These are phyloP conservation scores for Powellomyces hirtus DNA, from an alignment of 192 early-diverging fungal species.

Conservation along the genomic window DNA sequence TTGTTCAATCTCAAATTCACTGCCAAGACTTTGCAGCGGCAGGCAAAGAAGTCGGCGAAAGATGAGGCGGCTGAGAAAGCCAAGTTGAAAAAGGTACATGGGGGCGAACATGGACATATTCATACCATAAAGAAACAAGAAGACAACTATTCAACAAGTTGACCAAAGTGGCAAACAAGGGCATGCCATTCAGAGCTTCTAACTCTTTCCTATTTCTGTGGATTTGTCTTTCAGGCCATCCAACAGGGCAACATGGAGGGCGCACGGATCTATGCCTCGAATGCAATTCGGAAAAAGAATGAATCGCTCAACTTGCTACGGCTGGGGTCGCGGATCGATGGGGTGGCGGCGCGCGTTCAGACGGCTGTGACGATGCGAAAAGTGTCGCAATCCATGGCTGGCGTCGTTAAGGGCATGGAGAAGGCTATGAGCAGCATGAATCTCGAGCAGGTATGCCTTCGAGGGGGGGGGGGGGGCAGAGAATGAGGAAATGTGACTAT, in stretches of 20 bases:
- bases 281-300: slow-evolving; percentile 97
- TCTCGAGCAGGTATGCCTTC: slow-evolving; percentile 74
- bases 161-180: too few relatives aligned
- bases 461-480: too few relatives aligned
- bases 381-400: slow-evolving; percentile 80
- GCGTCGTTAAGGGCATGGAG: slow-evolving; percentile 91
- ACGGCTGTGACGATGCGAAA: slow-evolving; percentile 92
- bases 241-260: slow-evolving; percentile 90
- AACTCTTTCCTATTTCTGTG: too few relatives aligned
- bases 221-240: slow-evolving; percentile 67
- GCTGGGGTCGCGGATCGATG: slow-evolving; percentile 89
- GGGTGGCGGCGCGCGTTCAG: slow-evolving; percentile 84
- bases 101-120: background rate
- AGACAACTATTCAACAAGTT: too few relatives aligned
- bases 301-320: slow-evolving; percentile 85
- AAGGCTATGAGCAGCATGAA: slow-evolving; percentile 94
- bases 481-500: background rate
- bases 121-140: background rate
- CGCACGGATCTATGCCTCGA: slow-evolving; percentile 89
- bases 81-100: slow-evolving; percentile 82
- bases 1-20: slow-evolving; percentile 65
- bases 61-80: slow-evolving; percentile 77
- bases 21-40: slow-evolving; percentile 81
- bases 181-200: too few relatives aligned
- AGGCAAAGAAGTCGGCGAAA: slow-evolving; percentile 82